phyloP scores from a whole-genome alignment of 768 basidiomycete genomes.

The Austroboletus eburneus region DNA sequence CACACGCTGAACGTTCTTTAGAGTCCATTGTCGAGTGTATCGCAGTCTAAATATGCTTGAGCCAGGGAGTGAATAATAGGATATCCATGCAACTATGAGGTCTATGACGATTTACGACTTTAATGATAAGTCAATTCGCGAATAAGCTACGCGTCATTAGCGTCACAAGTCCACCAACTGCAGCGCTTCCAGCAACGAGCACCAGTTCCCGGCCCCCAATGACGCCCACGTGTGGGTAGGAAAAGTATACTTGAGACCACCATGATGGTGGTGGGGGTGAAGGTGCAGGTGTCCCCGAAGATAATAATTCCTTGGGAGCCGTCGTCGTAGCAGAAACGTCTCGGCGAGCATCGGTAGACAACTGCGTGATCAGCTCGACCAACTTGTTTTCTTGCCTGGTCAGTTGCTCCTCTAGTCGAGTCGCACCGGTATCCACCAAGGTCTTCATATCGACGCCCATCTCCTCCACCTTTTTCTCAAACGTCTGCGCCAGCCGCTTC shows the following conservation, averaged over 20 bases:
- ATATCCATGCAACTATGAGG: background rate
- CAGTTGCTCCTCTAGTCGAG: conserved; percentile 45
- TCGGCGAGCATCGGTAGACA: conserved; percentile 14
- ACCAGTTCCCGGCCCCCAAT: conserved; percentile 20
- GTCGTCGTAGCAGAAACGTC: background rate
- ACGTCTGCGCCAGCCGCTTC: conserved; percentile 76
- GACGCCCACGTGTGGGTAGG: conserved; percentile 9
- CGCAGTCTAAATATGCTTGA: conserved; percentile 17
- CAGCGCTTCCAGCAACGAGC: conserved; percentile 28
- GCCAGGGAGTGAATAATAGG: background rate
- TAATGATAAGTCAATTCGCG: conserved; percentile 10
- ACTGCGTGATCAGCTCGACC: conserved; percentile 23
- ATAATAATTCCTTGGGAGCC: conserved; percentile 1
- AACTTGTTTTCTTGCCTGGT: conserved; percentile 42
- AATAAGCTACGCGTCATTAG: conserved; percentile 22
- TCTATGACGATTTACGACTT: background rate
- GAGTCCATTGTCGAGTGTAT: conserved; percentile 31
- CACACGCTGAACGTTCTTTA: background rate
- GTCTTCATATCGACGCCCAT: conserved; percentile 40
- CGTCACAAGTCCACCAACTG: conserved; percentile 23
- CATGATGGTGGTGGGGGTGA: background rate
- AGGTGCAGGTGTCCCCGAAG: background rate
- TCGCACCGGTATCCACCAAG: conserved; percentile 46
- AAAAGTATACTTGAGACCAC: conserved; percentile 10
- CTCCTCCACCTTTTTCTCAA: conserved; percentile 77